These are phyloP conservation scores for Cryphonectria japonica DNA, from an alignment of 2,329 filamentous ascomycete species.

Conservation along the genomic window DNA sequence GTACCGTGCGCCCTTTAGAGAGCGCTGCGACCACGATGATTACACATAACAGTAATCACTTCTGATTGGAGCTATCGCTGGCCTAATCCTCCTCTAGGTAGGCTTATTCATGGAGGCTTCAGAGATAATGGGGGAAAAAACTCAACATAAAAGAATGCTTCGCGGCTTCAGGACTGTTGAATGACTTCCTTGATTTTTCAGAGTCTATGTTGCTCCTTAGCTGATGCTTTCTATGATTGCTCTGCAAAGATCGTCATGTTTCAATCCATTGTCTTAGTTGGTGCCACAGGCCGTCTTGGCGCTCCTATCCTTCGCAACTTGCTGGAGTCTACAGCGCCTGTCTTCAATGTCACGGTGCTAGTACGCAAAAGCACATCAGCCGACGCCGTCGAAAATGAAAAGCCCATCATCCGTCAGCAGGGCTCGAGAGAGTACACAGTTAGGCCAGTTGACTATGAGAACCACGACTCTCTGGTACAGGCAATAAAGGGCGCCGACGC, in stretches of 20 bases:
- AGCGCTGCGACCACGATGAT: background rate
- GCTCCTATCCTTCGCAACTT: slow-evolving; percentile 8
- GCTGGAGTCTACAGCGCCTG: background rate
- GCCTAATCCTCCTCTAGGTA: background rate
- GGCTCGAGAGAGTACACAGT: background rate
- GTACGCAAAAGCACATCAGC: background rate
- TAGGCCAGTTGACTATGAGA: background rate
- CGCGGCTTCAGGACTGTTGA: background rate
- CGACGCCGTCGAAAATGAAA: background rate
- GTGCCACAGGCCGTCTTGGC: background rate
- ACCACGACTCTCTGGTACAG: slow-evolving; percentile 3
- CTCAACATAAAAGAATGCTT: background rate
- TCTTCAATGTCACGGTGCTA: slow-evolving; percentile 2
- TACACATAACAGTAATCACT: background rate
- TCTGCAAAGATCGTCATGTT: background rate
- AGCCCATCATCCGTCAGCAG: background rate
- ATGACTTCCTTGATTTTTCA: background rate
- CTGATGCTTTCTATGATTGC: too few relatives aligned
- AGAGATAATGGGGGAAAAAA: background rate
- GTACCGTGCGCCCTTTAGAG: too few relatives aligned
- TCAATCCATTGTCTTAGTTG: background rate
- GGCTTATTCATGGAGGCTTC: background rate
- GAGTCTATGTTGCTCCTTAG: too few relatives aligned
- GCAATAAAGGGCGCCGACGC: slow-evolving; percentile 1
- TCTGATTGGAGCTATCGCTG: background rate